Evolutionary conservation across 2,329 filamentous ascomycete genomes (phyloP).

Genomic region (Elsinoe ampelina): DNA sequence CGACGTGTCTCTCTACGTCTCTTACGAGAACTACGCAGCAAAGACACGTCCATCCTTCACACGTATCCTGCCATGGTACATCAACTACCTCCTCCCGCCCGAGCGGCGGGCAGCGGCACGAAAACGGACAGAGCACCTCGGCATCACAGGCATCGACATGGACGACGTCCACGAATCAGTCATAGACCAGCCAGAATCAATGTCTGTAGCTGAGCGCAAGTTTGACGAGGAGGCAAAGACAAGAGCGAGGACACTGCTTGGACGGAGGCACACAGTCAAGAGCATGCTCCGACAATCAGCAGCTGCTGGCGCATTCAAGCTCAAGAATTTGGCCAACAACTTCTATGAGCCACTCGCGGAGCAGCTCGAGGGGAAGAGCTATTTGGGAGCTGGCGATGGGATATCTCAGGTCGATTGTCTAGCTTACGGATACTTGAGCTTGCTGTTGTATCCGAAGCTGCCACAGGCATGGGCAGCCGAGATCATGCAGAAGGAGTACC

Average conservation of each 20-base stretch:
- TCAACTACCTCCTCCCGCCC: slow-evolving; percentile 78
- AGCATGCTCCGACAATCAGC: slow-evolving; percentile 57
- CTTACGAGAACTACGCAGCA: slow-evolving; percentile 74
- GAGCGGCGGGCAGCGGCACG: slow-evolving; percentile 62
- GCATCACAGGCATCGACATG: slow-evolving; percentile 39
- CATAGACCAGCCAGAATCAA: slow-evolving; percentile 24
- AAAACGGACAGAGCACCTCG: slow-evolving; percentile 49
- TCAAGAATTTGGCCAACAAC: slow-evolving; percentile 62
- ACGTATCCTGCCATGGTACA: slow-evolving; percentile 69
- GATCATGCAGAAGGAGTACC: slow-evolving; percentile 43
- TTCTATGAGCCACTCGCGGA: slow-evolving; percentile 63
- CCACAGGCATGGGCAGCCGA: slow-evolving; percentile 55
- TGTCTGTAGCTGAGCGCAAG: slow-evolving; percentile 20
- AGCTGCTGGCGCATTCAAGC: slow-evolving; percentile 62
- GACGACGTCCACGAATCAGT: slow-evolving; percentile 32
- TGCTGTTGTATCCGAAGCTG: slow-evolving; percentile 57
- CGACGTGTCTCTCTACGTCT: slow-evolving; percentile 82
- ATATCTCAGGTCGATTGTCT: slow-evolving; percentile 67
- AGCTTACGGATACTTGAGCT: slow-evolving; percentile 65
- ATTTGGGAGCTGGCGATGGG: slow-evolving; percentile 44
- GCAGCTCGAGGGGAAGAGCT: slow-evolving; percentile 47
- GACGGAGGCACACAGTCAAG: slow-evolving; percentile 50
- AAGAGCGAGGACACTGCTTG: slow-evolving; percentile 42
- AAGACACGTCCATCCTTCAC: slow-evolving; percentile 74
- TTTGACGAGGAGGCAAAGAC: slow-evolving; percentile 22